Evolutionary conservation across 148 eudicot genomes (phyloP), one percentile per base, ranked within the genome.

Genomic region (Fagopyrum homotropicum): DNA sequence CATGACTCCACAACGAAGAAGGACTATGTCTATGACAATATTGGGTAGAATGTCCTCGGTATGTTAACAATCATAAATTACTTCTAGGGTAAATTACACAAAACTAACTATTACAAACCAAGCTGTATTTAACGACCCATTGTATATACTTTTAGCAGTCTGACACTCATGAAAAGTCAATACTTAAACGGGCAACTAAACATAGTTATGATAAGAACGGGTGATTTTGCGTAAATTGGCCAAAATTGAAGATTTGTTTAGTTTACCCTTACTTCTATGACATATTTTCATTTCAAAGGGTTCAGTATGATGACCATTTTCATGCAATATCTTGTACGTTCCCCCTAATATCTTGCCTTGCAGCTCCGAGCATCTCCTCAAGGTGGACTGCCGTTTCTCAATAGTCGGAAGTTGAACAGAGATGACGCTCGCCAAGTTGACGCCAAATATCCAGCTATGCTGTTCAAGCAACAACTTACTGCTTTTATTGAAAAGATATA

Each of bases 1-100:
- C 81, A 76, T 86, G 85, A 86, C 96, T 77, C 99, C 99, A 68
- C 99, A 92, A 73, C 66, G 98, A 66, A 83, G 99, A 49, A 91
- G 97, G 83, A 79, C 99, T 57, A 80, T 89, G 80, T 89, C 99
- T 14, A 89, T 94, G 57, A 86, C 99, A 69, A 88, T 95, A 54
- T 95, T 95, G 76, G 97, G 92, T 79, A 88, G 99, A 82, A 95
- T 95, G 99, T 90, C 99, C 5, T 96, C 93, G 75, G 99, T 96
- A 90, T 78, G 88, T 66, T 11, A 40, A 40, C 14, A 4, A 7
- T 12, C 2, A 40, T 35, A 40, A 64, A 30, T 26, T 11, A 44
- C 26, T 9, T 30, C 69, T 63, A 9, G 26, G 26, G 26, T 22
- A 22, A 22, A 22, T 0, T 22, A 22, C 26, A 22, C 26, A 22